phyloP scores from a whole-genome alignment of 495 filamentous ascomycete species.

The Amorphotheca resinae region DNA sequence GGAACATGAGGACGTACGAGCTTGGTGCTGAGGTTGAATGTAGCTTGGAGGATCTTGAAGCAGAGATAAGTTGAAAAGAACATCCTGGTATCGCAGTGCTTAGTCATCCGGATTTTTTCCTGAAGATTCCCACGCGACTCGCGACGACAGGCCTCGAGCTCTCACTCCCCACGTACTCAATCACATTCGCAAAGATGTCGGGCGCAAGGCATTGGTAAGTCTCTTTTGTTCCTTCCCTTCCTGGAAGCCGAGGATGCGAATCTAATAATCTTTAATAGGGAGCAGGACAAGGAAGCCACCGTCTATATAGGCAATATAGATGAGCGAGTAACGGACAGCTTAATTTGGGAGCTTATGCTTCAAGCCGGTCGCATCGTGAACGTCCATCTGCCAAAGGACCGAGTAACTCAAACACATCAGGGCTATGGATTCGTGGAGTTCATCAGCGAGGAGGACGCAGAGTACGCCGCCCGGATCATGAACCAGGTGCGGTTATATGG shows the following conservation, averaged over 20 bases:
- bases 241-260: background rate
- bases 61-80: background rate
- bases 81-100: background rate
- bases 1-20: constrained; percentile 1
- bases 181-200: constrained; percentile 38
- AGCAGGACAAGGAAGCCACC: constrained; percentile 97
- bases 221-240: no score
- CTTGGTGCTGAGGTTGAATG: constrained; percentile 1
- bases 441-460: constrained; percentile 88
- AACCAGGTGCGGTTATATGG: constrained; percentile 89
- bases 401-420: constrained; percentile 91
- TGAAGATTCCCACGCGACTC: constrained; percentile 6
- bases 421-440: constrained; percentile 99
- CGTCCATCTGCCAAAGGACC: constrained; percentile 94
- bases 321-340: constrained; percentile 79
- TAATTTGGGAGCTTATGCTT: constrained; percentile 96
- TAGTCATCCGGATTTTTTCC: background rate
- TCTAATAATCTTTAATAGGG: constrained; percentile 41
- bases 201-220: constrained; percentile 71
- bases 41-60: background rate
- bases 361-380: constrained; percentile 94
- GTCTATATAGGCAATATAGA: constrained; percentile 98
- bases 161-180: constrained; percentile 3
- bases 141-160: constrained; percentile 10
- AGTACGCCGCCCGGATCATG: constrained; percentile 94